phyloP scores from a whole-genome alignment of 164 flowering plant genomes.

The Annona cherimola region DNA sequence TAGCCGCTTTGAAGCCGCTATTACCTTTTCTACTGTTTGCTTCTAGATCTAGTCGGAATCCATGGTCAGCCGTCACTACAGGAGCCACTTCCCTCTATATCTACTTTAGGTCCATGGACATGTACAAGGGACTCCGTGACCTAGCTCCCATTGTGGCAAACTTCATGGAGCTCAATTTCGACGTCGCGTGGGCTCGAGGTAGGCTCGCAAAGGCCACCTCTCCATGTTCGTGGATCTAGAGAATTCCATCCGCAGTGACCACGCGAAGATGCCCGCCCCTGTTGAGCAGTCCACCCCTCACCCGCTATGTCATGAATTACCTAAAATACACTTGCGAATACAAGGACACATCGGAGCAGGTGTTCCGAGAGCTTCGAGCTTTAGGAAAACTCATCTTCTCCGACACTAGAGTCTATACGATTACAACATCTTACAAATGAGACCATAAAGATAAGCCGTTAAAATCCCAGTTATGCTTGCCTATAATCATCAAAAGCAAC shows the following conservation, averaged over 20 bases:
- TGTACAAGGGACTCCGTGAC: conserved; percentile 63
- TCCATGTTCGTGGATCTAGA: conserved; percentile 66
- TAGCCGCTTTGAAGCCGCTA: too few relatives aligned
- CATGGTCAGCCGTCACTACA: too few relatives aligned
- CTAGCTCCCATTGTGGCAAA: conserved; percentile 18
- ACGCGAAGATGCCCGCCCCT: conserved; percentile 60
- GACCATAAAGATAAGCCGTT: too few relatives aligned
- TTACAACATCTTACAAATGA: background rate
- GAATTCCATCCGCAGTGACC: conserved; percentile 57
- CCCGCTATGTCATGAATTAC: conserved; percentile 80
- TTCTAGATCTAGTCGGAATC: too few relatives aligned
- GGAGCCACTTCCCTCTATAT: too few relatives aligned
- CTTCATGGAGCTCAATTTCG: conserved; percentile 39
- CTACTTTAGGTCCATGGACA: conserved; percentile 62
- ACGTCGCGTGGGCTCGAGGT: conserved; percentile 25
- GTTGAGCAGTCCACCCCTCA: conserved; percentile 83
- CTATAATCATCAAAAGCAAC: too few relatives aligned
- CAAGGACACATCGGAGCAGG: conserved; percentile 56
- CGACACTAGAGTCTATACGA: conserved; percentile 17
- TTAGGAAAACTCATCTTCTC: background rate
- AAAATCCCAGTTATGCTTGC: too few relatives aligned
- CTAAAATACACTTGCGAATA: conserved; percentile 65
- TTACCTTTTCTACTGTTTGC: too few relatives aligned
- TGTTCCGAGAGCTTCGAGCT: conserved; percentile 36
- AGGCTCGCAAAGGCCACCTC: conserved; percentile 56